Evolutionary conservation across 345 rosid species (phyloP).

Genomic region (Firmiana major): DNA sequence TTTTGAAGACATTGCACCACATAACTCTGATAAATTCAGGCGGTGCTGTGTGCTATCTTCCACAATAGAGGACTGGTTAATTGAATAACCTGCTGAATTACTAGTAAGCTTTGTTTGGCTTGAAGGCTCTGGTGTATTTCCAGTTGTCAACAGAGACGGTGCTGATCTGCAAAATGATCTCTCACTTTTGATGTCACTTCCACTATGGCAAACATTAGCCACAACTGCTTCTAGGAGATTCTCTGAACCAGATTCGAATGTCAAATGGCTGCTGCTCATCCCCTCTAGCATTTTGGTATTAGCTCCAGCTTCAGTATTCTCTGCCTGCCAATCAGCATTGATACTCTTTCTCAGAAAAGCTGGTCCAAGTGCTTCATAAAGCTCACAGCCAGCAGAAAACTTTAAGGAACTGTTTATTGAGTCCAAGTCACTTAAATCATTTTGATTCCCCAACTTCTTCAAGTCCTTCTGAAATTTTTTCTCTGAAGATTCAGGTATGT

Average conservation of each 20-base stretch:
- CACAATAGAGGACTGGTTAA: constrained; percentile 42
- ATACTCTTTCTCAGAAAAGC: constrained; percentile 42
- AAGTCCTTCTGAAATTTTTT: constrained; percentile 31
- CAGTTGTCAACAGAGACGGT: constrained; percentile 48
- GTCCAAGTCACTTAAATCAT: constrained; percentile 34
- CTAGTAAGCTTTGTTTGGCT: constrained; percentile 35
- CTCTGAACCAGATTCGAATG: constrained; percentile 53
- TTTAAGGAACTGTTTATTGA: constrained; percentile 36
- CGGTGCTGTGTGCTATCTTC: constrained; percentile 41
- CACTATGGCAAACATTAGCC: constrained; percentile 56
- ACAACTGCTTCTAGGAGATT: constrained; percentile 92
- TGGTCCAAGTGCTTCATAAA: constrained; percentile 83
- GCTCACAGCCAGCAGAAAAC: constrained; percentile 68
- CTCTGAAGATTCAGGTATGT: constrained; percentile 36
- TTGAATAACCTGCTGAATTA: constrained; percentile 43
- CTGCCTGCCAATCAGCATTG: constrained; percentile 36
- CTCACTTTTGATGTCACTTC: constrained; percentile 48
- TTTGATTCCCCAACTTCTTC: constrained; percentile 31
- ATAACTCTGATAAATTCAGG: constrained; percentile 49
- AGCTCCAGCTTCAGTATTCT: constrained; percentile 44
- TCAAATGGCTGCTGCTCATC: constrained; percentile 54
- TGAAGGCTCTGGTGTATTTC: constrained; percentile 48
- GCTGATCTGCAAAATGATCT: constrained; percentile 45
- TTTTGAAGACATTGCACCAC: constrained; percentile 59
- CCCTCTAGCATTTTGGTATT: constrained; percentile 40